A percentile compares a stretch with the other conserved stretches of the same genome.
Evolutionary conservation across 441 rosid genomes (phyloP).

Genomic region (Biscutella auriculata): DNA sequence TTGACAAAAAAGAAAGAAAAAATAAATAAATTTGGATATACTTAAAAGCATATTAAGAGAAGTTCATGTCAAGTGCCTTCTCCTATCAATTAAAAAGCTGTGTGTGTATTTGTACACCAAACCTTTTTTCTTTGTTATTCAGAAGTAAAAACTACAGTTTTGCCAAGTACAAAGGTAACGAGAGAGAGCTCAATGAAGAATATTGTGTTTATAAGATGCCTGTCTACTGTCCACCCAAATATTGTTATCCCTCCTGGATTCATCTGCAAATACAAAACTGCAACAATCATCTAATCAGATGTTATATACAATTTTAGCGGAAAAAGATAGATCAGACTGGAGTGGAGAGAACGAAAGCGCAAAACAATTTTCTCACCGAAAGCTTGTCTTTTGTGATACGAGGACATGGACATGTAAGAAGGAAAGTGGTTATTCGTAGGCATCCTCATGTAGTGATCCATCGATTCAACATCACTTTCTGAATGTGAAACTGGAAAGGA

Average conservation of each 20-base stretch:
- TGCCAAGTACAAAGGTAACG: conserved; percentile 77
- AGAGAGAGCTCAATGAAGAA: conserved; percentile 75
- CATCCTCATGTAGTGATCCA: conserved; percentile 52
- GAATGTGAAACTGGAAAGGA: conserved; percentile 34
- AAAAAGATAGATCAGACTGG: background rate
- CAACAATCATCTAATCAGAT: conserved; percentile 16
- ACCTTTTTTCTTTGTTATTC: conserved; percentile 9
- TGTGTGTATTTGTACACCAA: background rate
- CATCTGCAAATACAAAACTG: conserved; percentile 74
- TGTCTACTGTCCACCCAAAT: conserved; percentile 82
- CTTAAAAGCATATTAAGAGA: background rate
- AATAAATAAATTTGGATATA: too few relatives aligned
- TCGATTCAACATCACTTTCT: conserved; percentile 72
- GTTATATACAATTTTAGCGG: too few relatives aligned
- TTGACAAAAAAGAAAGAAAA: too few relatives aligned
- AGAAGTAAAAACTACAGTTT: conserved; percentile 43
- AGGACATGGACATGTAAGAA: conserved; percentile 60
- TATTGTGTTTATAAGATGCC: conserved; percentile 66
- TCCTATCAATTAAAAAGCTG: background rate
- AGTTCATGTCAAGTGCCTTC: background rate
- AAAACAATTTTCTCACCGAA: conserved; percentile 36
- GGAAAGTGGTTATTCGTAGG: conserved; percentile 51
- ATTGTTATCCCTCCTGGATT: conserved; percentile 93
- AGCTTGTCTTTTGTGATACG: conserved; percentile 77
- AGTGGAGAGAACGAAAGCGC: background rate